Percentiles rank a stretch among this genome's conserved stretches.
phyloP scores from a whole-genome alignment of 768 basidiomycete species.

The Gyrodon lividus region DNA sequence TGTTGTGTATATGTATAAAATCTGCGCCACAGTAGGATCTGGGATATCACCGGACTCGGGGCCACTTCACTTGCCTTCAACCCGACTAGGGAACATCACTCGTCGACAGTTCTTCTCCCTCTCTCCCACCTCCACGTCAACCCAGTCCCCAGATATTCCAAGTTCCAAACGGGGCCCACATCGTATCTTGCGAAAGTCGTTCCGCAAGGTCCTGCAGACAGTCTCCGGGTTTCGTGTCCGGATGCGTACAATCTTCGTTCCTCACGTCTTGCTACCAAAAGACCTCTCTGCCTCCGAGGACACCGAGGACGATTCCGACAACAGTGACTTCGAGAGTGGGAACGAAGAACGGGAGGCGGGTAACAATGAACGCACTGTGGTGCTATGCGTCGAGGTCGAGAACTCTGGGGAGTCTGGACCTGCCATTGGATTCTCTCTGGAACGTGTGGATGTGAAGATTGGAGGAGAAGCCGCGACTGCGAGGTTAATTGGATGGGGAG shows the following conservation, averaged over 20 bases:
- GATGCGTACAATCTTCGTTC: constrained; percentile 93
- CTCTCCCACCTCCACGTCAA: constrained; percentile 45
- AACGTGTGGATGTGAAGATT: constrained; percentile 72
- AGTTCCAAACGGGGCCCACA: constrained; percentile 47
- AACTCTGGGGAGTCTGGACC: constrained; percentile 67
- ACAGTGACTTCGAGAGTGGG: constrained; percentile 44
- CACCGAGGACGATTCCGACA: constrained; percentile 32
- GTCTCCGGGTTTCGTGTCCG: constrained; percentile 85
- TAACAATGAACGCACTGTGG: constrained; percentile 79
- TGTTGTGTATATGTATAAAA: neutral
- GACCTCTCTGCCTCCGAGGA: constrained; percentile 15
- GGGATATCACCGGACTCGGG: constrained; percentile 38
- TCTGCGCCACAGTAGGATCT: constrained; percentile 37
- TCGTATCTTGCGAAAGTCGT: constrained; percentile 82
- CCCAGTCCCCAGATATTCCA: constrained; percentile 48
- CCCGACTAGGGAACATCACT: constrained; percentile 66
- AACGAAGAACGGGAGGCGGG: constrained; percentile 56
- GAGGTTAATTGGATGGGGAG: constrained; percentile 51
- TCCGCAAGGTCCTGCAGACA: constrained; percentile 72
- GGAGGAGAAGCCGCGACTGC: constrained; percentile 64
- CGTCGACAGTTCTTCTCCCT: constrained; percentile 69
- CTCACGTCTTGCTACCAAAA: constrained; percentile 71
- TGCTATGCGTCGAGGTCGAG: constrained; percentile 90
- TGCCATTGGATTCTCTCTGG: constrained; percentile 69
- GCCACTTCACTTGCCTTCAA: constrained; percentile 57